Conservation (phyloP, 2,329 filamentous ascomycete genomes). For the Nigrospora oryzae region DNA sequence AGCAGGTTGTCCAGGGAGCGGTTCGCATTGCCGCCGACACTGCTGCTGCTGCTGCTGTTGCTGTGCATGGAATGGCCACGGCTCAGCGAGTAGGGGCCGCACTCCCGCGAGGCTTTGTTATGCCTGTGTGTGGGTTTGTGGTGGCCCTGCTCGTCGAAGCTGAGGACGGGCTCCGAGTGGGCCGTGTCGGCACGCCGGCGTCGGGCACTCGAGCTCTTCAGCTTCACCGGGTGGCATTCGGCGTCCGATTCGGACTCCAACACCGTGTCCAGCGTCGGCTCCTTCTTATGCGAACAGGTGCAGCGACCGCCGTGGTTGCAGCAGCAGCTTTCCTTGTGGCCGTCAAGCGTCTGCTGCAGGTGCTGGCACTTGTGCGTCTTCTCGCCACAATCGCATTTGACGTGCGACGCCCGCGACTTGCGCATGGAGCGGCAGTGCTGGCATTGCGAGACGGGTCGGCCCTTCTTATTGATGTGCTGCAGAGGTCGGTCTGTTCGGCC, state of each 20-base stretch:
- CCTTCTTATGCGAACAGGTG: constrained; percentile 57
- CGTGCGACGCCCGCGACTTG: constrained; percentile 89
- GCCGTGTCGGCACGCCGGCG: constrained; percentile 53
- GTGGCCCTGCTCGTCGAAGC: constrained; percentile 56
- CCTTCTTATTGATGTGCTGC: constrained; percentile 95
- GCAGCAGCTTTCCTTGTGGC: constrained; percentile 58
- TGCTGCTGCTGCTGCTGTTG: constrained; percentile 28
- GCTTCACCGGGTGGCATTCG: constrained; percentile 30
- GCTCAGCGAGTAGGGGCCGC: constrained; percentile 51
- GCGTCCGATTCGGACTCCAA: constrained; percentile 55
- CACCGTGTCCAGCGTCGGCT: constrained; percentile 51
- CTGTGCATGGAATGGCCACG: constrained; percentile 51
- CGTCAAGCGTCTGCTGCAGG: constrained; percentile 46
- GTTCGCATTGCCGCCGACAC: constrained; percentile 26
- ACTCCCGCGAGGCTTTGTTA: constrained; percentile 52
- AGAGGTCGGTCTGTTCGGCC: constrained; percentile 67
- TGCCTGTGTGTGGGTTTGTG: constrained; percentile 56
- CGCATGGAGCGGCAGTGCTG: constrained; percentile 92
- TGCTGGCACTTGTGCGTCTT: constrained; percentile 69
- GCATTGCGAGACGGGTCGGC: constrained; percentile 94
- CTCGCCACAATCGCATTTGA: constrained; percentile 95
- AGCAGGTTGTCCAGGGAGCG: constrained; percentile 35
- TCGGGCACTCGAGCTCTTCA: constrained; percentile 33
- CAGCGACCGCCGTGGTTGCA: constrained; percentile 63
- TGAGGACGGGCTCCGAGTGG: constrained; percentile 50